Conservation (phyloP, 2,329 filamentous ascomycete species). For the Penicillium sp. region DNA sequence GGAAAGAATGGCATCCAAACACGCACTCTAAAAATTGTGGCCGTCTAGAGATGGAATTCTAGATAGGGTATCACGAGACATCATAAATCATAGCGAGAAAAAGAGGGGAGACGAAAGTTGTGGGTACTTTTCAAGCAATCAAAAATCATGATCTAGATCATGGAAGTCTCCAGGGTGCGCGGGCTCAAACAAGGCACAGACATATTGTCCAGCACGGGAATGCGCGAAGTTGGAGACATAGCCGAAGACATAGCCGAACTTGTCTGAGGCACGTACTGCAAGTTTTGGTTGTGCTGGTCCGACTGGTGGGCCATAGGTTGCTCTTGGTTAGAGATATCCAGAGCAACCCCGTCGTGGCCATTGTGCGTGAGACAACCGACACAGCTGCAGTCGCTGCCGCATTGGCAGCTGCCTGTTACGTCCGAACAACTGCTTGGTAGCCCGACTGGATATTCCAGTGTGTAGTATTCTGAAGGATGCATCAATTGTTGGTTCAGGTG, state of each 20-base stretch:
- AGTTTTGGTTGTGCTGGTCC: constrained; percentile 2
- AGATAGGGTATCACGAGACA: constrained; percentile 29
- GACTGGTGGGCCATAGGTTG: background rate
- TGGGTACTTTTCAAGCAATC: background rate
- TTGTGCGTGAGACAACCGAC: constrained; percentile 53
- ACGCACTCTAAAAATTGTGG: constrained; percentile 3
- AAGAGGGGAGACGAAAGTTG: background rate
- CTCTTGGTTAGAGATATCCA: constrained; percentile 25
- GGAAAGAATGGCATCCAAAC: background rate
- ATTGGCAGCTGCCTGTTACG: constrained; percentile 50
- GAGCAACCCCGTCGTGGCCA: constrained; percentile 46
- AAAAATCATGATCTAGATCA: constrained; percentile 18
- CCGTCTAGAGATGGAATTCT: constrained; percentile 17
- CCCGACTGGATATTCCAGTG: constrained; percentile 41
- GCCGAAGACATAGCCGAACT: constrained; percentile 8
- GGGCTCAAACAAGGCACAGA: constrained; percentile 25
- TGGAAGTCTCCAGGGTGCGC: constrained; percentile 22
- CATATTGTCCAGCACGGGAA: constrained; percentile 19
- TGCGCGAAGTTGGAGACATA: constrained; percentile 15
- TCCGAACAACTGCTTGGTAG: constrained; percentile 45
- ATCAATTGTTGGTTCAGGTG: constrained; percentile 32
- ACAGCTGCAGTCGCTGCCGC: constrained; percentile 51
- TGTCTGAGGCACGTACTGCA: background rate
- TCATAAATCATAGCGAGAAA: constrained; percentile 22
- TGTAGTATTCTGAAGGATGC: constrained; percentile 43